Percentiles rank a stretch among this genome's conserved stretches.
Evolutionary conservation across 768 basidiomycete genomes (phyloP).

Genomic region (Paxillus ammoniavirescens): DNA sequence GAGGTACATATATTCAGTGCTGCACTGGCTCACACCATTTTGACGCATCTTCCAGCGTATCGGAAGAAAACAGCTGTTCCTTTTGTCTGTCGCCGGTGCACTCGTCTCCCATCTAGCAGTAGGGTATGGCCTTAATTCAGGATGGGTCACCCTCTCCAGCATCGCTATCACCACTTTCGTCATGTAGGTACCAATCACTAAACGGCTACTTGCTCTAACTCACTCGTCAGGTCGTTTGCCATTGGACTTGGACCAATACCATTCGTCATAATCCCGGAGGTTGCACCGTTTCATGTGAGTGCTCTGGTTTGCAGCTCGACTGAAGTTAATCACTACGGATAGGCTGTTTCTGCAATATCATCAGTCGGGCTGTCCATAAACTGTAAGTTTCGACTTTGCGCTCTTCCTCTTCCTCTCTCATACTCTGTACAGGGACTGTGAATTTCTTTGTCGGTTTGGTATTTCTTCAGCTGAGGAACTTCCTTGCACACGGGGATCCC

Average conservation of each 20-base stretch:
- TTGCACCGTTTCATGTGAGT: conserved; percentile 77
- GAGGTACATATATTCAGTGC: conserved; percentile 47
- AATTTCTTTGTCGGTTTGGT: conserved; percentile 84
- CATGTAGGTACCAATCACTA: conserved; percentile 48
- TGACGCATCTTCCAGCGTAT: conserved; percentile 47
- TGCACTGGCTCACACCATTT: conserved; percentile 1
- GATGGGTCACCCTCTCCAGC: conserved; percentile 60
- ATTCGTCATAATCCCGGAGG: conserved; percentile 89
- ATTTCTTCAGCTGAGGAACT: conserved; percentile 82
- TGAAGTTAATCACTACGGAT: conserved; percentile 1
- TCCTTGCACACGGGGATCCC: conserved; percentile 58
- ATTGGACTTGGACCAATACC: conserved; percentile 90
- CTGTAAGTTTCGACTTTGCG: conserved; percentile 43
- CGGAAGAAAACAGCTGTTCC: conserved; percentile 71
- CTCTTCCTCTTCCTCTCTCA: neutral
- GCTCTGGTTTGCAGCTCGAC: neutral
- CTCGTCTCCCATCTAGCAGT: conserved; percentile 62
- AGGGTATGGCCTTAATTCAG: conserved; percentile 68
- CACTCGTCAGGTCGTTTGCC: conserved; percentile 69
- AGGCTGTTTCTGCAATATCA: conserved; percentile 82
- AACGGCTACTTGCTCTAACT: neutral
- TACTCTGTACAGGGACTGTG: conserved; percentile 57
- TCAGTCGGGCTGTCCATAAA: conserved; percentile 72
- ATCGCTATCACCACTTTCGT: conserved; percentile 77
- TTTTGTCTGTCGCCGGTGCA: conserved; percentile 64